A percentile compares a stretch with the other conserved stretches of the same genome.
These are phyloP conservation scores for Grigorovia jiainica DNA, from an alignment of 805 yeast species.

Conservation along the genomic window DNA sequence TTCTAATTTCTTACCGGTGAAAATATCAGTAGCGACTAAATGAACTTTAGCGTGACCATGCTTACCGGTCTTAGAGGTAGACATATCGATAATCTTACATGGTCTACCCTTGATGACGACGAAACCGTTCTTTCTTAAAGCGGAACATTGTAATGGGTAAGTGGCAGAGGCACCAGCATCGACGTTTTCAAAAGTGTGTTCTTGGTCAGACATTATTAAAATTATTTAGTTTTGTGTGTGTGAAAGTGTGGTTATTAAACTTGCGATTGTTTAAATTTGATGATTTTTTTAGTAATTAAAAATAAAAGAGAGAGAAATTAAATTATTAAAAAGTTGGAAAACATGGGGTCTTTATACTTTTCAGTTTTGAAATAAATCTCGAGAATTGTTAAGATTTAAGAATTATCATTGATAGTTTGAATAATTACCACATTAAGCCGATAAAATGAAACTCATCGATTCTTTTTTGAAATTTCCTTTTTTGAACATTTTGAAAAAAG, in stretches of 20 bases:
- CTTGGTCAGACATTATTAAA: slow-evolving; percentile 34
- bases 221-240: neutral
- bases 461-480: too few relatives aligned
- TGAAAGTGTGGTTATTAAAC: slow-evolving; percentile 1
- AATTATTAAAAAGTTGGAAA: neutral
- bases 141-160: slow-evolving; percentile 99
- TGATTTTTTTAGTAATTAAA: too few relatives aligned
- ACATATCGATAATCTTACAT: slow-evolving; percentile 98
- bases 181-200: slow-evolving; percentile 94
- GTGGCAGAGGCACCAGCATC: slow-evolving; percentile 97
- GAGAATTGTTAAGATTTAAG: too few relatives aligned
- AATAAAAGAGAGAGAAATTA: neutral
- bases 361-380: too few relatives aligned
- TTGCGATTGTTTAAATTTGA: too few relatives aligned
- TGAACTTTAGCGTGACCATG: slow-evolving; percentile 99
- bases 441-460: too few relatives aligned
- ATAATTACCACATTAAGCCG: too few relatives aligned
- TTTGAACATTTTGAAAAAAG: too few relatives aligned
- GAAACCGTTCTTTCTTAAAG: slow-evolving; percentile 98
- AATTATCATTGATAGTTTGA: too few relatives aligned
- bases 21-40: slow-evolving; percentile 94
- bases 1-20: slow-evolving; percentile 97
- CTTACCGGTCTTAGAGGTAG: slow-evolving; percentile 99
- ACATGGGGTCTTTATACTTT: too few relatives aligned
- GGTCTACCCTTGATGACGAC: slow-evolving; percentile 97